These are phyloP conservation scores for Hymenoscyphus scutula DNA, from an alignment of 2,329 filamentous ascomycete species.

Conservation along the genomic window DNA sequence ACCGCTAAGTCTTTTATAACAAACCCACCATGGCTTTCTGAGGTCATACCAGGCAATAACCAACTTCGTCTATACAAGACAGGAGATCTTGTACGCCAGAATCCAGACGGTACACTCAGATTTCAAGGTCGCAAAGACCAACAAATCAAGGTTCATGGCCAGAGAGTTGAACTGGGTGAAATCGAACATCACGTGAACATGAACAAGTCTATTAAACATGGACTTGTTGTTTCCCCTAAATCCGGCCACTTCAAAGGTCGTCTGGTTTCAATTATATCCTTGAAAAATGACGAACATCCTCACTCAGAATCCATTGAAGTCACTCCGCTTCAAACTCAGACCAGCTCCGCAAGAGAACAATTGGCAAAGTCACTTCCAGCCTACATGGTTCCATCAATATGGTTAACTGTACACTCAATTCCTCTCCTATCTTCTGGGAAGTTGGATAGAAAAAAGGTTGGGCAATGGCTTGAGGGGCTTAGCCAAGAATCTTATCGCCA, in stretches of 20 bases:
- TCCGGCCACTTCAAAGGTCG: slow-evolving; percentile 45
- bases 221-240: slow-evolving; percentile 36
- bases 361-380: slow-evolving; percentile 10
- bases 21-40: slow-evolving; percentile 45
- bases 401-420: slow-evolving; percentile 12
- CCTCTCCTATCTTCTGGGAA: slow-evolving; percentile 16
- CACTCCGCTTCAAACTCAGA: neutral
- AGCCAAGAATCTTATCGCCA: slow-evolving; percentile 7
- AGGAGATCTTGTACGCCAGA: slow-evolving; percentile 12
- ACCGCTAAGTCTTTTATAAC: slow-evolving; percentile 58
- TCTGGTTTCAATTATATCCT: slow-evolving; percentile 57
- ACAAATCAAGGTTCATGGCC: slow-evolving; percentile 14
- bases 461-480: slow-evolving; percentile 7
- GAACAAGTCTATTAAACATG: neutral
- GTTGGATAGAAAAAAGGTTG: slow-evolving; percentile 8
- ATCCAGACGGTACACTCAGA: slow-evolving; percentile 8
- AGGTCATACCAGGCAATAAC: neutral
- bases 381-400: slow-evolving; percentile 23
- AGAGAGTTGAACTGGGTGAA: slow-evolving; percentile 37
- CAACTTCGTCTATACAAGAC: slow-evolving; percentile 12
- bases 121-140: slow-evolving; percentile 39
- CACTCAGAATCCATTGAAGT: slow-evolving; percentile 38
- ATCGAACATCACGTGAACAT: slow-evolving; percentile 41
- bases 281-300: slow-evolving; percentile 48
- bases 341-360: neutral